Base-by-base conservation (phyloP, 2,329 filamentous ascomycete genomes). In the Aspergillus sp. region DNA sequence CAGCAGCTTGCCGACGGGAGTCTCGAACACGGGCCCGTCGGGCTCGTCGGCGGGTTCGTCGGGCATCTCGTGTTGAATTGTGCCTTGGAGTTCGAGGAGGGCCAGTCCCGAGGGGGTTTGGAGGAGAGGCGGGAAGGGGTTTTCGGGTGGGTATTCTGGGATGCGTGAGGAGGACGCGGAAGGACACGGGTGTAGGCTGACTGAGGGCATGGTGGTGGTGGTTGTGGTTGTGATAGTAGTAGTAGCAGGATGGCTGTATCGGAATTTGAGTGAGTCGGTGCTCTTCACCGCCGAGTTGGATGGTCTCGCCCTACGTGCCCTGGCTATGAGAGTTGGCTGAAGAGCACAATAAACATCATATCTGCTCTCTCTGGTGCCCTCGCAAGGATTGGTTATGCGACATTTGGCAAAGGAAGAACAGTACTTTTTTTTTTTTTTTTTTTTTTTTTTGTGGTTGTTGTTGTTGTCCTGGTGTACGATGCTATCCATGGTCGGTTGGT, bases 61-160 rank as follows among this genome's bases (percentile, higher is more conserved):
- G 5, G 37, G 35, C 6, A 24, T 36, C 13, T 38, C 39, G 22
- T 60, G 40, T 4, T 52, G 30, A 62, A 98, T 80, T 10, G 77
- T 85, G 40, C 88, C 91, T 67, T 98, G 91, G 10, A 98, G 75
- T 63, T 96, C 91, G 36, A 98, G 69, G 28, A 98, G 70, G 12
- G 89, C 89, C 25, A 95, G 74, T 31, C 91, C 91, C 0, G 82
- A 79, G 1, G 91, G 91, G 1, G 89, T 95, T 48, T 88, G 83
- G 11, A 96, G 74, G 41, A 94, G 70, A n/a, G 72, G 59, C 1
- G 91, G 91, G 4, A 96, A 74, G 3, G 83, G 78, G 47, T 74
- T 76, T 38, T 41, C 36, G 11, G 27, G 19, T 13, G 45, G 24
- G 8, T 22, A 10, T 5, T 22, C 19, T 22, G 19, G 19, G 10